Evolutionary conservation across 352 stramenopile genomes (phyloP), one percentile per base, ranked within the genome.

Genomic region (Phytopythium sindhum): DNA sequence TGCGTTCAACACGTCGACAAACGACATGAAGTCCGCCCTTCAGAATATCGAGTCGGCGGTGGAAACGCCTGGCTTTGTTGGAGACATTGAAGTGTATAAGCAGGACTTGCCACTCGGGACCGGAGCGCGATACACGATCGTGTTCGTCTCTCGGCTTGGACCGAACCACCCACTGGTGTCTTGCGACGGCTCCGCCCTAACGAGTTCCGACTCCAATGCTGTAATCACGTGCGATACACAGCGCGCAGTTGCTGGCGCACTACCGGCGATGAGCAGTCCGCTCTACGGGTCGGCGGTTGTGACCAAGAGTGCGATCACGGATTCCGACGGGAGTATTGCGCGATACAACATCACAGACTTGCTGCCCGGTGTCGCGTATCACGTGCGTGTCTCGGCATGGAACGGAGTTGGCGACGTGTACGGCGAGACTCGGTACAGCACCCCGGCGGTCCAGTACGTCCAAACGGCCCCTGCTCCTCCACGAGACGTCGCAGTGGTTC

Each of bases 351-450:
- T 90, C 15, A 51, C 45, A 2, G 57, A 48, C 1, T 31, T 90
- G 23, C 45, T 52, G 10, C 55, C 58, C n/a, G 86, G 71, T 0
- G 74, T 92, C 6, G 60, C 66, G 0, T 97, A 96, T 56, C 88
- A 97, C 53, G 88, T 97, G 3, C 87, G 90, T 7, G 88, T 99
- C 0, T 93, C 91, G n/a, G 88, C 96, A 8, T 98, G 85, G 81
- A 98, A 98, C 64, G 93, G 95, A 29, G 93, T 98, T 4, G 81
- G 91, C 6, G 83, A 87, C 21, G 65, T 88, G 4, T 97, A 96
- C 65, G 88, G 94, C 21, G 74, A 91, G 26, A 81, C 78, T 1
- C 85, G 76, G 52, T 90, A 90, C 57, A 91, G 81, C 0, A 96
- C 83, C 3, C 92, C 93, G 12, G 88, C 90, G n/a, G 59, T 84